Evolutionary conservation across 73 alveolate species (phyloP).

Genomic region (Tetrahymena malaccensis): DNA sequence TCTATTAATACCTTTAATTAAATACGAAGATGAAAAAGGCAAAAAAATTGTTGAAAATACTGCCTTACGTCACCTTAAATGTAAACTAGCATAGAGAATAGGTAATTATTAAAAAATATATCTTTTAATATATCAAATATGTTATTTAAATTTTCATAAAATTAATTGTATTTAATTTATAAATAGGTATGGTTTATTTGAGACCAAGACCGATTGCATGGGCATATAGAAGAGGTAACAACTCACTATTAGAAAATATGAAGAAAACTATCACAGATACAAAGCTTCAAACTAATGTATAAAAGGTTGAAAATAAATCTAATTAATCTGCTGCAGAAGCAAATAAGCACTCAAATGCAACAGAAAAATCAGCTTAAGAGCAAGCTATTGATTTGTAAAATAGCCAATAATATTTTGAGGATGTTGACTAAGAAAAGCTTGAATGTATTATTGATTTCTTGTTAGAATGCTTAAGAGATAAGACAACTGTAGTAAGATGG

Average conservation of each 20-base stretch:
- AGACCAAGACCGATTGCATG: constrained; percentile 83
- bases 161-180: too few relatives aligned
- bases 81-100: background rate
- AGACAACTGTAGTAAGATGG: constrained; percentile 92
- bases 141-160: too few relatives aligned
- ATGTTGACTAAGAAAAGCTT: constrained; percentile 59
- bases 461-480: constrained; percentile 72
- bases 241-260: constrained; percentile 37
- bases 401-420: constrained; percentile 57
- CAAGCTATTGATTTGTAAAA: constrained; percentile 41
- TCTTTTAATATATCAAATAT: too few relatives aligned
- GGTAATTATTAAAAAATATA: background rate
- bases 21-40: background rate
- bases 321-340: constrained; percentile 21
- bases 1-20: background rate
- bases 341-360: background rate
- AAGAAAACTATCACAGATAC: background rate
- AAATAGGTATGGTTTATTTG: constrained; percentile 72
- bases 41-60: background rate
- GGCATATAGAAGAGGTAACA: constrained; percentile 76
- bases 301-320: constrained; percentile 8
- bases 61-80: background rate
- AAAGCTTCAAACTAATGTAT: background rate
- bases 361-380: constrained; percentile 51
- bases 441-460: constrained; percentile 72